These are phyloP conservation scores for Orbilia blumenaviensis DNA, from an alignment of 2,329 filamentous ascomycete genomes.

Conservation along the genomic window DNA sequence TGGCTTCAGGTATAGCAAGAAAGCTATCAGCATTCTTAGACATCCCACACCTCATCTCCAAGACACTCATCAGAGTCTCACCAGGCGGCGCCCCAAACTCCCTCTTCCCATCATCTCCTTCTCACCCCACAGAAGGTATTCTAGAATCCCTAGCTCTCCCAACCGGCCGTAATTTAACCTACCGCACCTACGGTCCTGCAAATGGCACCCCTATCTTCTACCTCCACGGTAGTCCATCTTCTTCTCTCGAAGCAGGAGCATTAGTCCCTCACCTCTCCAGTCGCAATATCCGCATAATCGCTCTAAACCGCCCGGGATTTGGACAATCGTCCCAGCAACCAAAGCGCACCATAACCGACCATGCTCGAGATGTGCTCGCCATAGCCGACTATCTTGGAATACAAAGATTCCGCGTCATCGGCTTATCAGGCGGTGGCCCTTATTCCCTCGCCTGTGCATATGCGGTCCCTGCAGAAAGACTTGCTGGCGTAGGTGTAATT, in stretches of 20 bases:
- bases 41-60: not conserved
- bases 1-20: constrained; percentile 1
- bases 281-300: constrained; percentile 60
- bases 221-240: constrained; percentile 63
- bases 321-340: constrained; percentile 62
- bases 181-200: constrained; percentile 59
- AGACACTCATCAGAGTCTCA: not conserved
- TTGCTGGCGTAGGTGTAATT: constrained; percentile 62
- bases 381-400: constrained; percentile 30
- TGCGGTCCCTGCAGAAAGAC: constrained; percentile 46
- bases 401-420: constrained; percentile 47
- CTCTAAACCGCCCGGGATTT: constrained; percentile 63
- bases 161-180: constrained; percentile 31
- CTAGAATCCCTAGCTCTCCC: constrained; percentile 24
- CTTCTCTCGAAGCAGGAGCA: constrained; percentile 60
- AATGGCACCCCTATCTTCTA: constrained; percentile 59
- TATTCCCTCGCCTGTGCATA: constrained; percentile 47
- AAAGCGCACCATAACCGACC: constrained; percentile 32
- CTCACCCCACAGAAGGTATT: constrained; percentile 11
- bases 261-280: constrained; percentile 57
- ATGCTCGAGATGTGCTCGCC: constrained; percentile 29
- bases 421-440: constrained; percentile 43
- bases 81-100: not conserved
- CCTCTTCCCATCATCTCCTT: not conserved
- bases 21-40: not conserved